Conservation (phyloP, 2,329 filamentous ascomycete species). For the Fusarium aywerte region DNA sequence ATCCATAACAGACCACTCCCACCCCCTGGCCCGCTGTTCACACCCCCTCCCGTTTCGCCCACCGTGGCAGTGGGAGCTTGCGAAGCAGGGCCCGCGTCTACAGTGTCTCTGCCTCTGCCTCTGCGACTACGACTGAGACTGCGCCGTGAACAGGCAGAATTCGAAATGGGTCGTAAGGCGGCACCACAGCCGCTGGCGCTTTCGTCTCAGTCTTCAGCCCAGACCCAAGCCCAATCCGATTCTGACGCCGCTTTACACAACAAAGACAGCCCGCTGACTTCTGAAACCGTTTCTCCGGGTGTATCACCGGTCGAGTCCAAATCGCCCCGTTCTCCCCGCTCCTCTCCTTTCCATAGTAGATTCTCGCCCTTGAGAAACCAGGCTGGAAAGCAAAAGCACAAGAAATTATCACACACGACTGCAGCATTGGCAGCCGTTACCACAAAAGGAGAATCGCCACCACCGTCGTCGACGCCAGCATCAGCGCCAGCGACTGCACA, state of each 20-base stretch:
- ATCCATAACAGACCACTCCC: constrained; percentile 4
- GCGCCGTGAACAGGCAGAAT: constrained; percentile 44
- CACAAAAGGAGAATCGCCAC: constrained; percentile 8
- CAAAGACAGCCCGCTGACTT: constrained; percentile 46
- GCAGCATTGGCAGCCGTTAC: constrained; percentile 32
- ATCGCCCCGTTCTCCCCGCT: constrained; percentile 58
- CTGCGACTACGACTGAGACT: constrained; percentile 35
- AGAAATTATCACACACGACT: constrained; percentile 41
- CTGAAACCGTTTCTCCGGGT: constrained; percentile 48
- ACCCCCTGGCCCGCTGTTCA: constrained; percentile 38
- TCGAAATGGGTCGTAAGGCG: constrained; percentile 66
- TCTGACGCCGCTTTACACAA: constrained; percentile 53
- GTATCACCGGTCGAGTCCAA: constrained; percentile 52
- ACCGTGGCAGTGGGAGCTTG: constrained; percentile 41
- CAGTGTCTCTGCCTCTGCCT: constrained; percentile 7
- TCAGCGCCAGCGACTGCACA: constrained; percentile 5
- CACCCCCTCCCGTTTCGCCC: constrained; percentile 36
- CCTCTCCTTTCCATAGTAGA: constrained; percentile 57
- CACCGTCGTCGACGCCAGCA: neutral
- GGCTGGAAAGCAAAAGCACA: constrained; percentile 42
- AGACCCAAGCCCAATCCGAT: constrained; percentile 36
- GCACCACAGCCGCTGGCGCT: constrained; percentile 68
- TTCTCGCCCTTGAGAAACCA: constrained; percentile 52
- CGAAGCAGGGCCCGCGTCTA: constrained; percentile 38
- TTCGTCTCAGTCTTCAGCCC: constrained; percentile 38